Base-by-base conservation (phyloP, 1,139 yeast species). In the Saccharomyces hybrid region DNA sequence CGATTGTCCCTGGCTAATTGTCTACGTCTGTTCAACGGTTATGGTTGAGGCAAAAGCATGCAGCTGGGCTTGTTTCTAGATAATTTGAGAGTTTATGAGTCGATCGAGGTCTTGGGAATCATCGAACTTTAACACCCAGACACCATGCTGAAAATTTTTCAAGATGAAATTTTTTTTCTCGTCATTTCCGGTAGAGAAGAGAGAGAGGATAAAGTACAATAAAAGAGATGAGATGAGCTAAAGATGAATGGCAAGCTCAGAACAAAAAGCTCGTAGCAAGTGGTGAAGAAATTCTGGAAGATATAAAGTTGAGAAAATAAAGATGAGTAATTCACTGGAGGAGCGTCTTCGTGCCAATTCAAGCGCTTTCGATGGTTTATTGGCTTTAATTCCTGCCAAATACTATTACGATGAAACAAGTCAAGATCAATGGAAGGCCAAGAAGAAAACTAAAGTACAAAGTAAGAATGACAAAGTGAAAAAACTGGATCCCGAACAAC, bases 351-450 rank as follows among this genome's bases (percentile, higher is more conserved):
- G 84, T 70, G 82, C 85, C 51, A 95, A 89, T 67, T 86, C 96
- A 16, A 78, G 84, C 56, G 95, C 97, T 6, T 91, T 93, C 70
- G 91, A 88, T 68, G 96, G 97, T 47, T 76, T 93, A 55, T 75
- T 93, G 58, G 88, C 97, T 23, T 76, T 93, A 68, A 90, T 93
- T 56, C 98, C 99, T 7, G 96, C 97, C 8, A 89, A 90, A 67
- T 89, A 86, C 66, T 91, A 91, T 69, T 89, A 88, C 67, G 87
- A 82, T 60, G 88, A 86, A 48, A 84, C 50, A 82, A 82, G 60
- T 2, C 84, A 85, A 65, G 85, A 85, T 55, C 98, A 91, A 71
- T 91, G 98, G 97, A 84, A 84, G 62, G 85, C 84, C 63, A 87
- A 84, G 73, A 87, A 88, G 75, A 82, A 85, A 71, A 71, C 82